phyloP scores from a whole-genome alignment of 352 stramenopile species.

The Phytophthora boehmeriae region DNA sequence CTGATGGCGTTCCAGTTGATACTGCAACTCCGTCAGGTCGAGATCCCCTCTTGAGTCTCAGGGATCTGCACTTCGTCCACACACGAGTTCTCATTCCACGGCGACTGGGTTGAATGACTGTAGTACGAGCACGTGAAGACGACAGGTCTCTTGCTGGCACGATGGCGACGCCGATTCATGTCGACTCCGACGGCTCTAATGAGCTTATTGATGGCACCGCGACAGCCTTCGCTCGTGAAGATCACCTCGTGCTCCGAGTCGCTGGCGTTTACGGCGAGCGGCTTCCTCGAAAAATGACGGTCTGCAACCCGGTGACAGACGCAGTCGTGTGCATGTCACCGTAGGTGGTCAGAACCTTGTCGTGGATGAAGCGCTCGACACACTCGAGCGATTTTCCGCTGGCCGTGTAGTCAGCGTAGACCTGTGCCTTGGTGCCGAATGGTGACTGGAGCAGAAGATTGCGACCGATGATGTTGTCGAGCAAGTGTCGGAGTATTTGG shows the following conservation, averaged over 20 bases:
- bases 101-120: not conserved
- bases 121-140: not conserved
- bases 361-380: conserved; percentile 92
- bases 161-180: too few species aligned
- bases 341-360: conserved; percentile 93
- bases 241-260: conserved; percentile 93
- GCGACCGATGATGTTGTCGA: too few species aligned
- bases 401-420: too few species aligned
- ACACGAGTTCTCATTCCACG: not conserved
- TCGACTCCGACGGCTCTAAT: not conserved
- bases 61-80: not conserved
- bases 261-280: conserved; percentile 84
- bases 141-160: not conserved
- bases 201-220: conserved; percentile 84
- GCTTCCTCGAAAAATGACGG: conserved; percentile 95
- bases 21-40: not conserved
- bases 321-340: conserved; percentile 97
- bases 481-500: too few species aligned
- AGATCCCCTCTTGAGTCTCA: not conserved
- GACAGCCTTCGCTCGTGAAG: conserved; percentile 91
- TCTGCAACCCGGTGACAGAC: conserved; percentile 78
- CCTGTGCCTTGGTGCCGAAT: too few species aligned
- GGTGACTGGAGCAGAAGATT: too few species aligned
- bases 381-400: conserved; percentile 45
- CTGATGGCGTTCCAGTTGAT: not conserved